These are phyloP conservation scores for Pittosporum tobira DNA, from an alignment of 129 eudicot genomes.

Conservation along the genomic window DNA sequence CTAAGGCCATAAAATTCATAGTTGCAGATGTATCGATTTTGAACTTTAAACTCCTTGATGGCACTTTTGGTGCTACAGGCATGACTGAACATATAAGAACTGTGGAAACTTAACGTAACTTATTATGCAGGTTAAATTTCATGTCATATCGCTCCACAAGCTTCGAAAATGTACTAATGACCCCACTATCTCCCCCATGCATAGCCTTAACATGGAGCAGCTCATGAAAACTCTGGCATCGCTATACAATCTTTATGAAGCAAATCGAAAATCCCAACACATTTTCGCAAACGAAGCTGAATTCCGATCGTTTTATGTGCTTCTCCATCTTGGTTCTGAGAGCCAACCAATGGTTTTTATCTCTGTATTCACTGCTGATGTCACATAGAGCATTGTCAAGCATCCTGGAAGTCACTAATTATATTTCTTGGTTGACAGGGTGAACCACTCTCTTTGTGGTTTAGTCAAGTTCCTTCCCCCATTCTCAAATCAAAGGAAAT, in stretches of 20 bases:
- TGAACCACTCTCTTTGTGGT: slow-evolving; percentile 77
- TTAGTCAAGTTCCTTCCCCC: slow-evolving; percentile 38
- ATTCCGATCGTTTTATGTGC: slow-evolving; percentile 59
- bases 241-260: slow-evolving; percentile 54
- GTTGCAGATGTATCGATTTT: too few relatives aligned
- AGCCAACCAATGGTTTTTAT: slow-evolving; percentile 28
- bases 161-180: slow-evolving; percentile 32
- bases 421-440: slow-evolving; percentile 25
- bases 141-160: slow-evolving; percentile 63
- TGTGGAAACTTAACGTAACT: not conserved
- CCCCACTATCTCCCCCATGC: slow-evolving; percentile 46
- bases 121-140: slow-evolving; percentile 61
- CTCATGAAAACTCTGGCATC: slow-evolving; percentile 59
- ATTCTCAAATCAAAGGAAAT: slow-evolving; percentile 61
- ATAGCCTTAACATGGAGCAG: slow-evolving; percentile 81
- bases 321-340: slow-evolving; percentile 54
- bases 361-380: slow-evolving; percentile 11
- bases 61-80: too few relatives aligned
- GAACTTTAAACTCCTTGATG: too few relatives aligned
- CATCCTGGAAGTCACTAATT: slow-evolving; percentile 3
- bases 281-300: slow-evolving; percentile 43
- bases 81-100: too few relatives aligned
- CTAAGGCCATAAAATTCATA: too few relatives aligned
- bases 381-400: not conserved
- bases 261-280: slow-evolving; percentile 35